phyloP scores from a whole-genome alignment of 2,329 filamentous ascomycete genomes.

The Pochonia chlamydosporia region DNA sequence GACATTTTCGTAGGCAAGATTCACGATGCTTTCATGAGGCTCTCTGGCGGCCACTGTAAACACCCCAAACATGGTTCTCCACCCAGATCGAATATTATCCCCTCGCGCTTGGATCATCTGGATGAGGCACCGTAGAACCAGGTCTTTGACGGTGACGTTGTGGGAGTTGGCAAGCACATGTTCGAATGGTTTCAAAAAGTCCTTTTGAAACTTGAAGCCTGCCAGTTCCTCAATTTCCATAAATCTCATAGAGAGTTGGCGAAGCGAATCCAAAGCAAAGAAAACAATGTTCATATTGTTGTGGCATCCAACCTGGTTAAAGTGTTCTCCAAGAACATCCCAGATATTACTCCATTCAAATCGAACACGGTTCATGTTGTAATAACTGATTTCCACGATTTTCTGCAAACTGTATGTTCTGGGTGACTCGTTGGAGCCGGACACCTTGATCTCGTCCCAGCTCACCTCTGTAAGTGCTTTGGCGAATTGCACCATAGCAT shows the following conservation, averaged over 20 bases:
- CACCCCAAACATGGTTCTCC: slow-evolving; percentile 99
- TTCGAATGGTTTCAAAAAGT: slow-evolving; percentile 97
- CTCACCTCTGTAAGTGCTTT: slow-evolving; percentile 89
- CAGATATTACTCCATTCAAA: slow-evolving; percentile 99
- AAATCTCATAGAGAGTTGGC: slow-evolving; percentile 96
- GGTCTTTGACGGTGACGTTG: slow-evolving; percentile 91
- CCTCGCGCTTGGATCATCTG: slow-evolving; percentile 99
- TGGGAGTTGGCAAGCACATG: slow-evolving; percentile 92
- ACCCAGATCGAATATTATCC: slow-evolving; percentile 94
- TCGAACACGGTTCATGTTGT: slow-evolving; percentile 98
- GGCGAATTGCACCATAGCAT: slow-evolving; percentile 94
- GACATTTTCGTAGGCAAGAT: slow-evolving; percentile 94
- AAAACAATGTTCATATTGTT: slow-evolving; percentile 96
- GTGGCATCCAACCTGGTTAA: slow-evolving; percentile 95
- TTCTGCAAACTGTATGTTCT: slow-evolving; percentile 97
- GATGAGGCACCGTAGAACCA: slow-evolving; percentile 91
- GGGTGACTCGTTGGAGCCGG: slow-evolving; percentile 89
- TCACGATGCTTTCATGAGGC: slow-evolving; percentile 91
- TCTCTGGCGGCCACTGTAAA: slow-evolving; percentile 94
- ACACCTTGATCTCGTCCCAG: slow-evolving; percentile 98
- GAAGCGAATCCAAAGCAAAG: slow-evolving; percentile 90
- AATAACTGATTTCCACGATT: slow-evolving; percentile 97
- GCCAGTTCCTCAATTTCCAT: slow-evolving; percentile 97
- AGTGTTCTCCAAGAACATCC: slow-evolving; percentile 96
- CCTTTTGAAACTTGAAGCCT: slow-evolving; percentile 99